These are phyloP conservation scores for Paraglomus brasilianum DNA, from an alignment of 192 early-diverging fungal species.

Conservation along the genomic window DNA sequence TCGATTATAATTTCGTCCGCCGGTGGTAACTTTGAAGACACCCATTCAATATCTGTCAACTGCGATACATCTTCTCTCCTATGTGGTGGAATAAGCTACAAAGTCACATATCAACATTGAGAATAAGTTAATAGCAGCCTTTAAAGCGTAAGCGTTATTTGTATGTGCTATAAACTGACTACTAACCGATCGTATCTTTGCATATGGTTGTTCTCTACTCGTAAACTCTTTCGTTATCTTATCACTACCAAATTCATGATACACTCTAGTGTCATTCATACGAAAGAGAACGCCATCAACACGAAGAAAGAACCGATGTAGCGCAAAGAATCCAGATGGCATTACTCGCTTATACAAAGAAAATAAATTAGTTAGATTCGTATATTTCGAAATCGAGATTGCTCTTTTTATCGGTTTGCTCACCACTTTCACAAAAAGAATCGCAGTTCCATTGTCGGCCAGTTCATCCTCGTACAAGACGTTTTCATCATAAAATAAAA, in stretches of 20 bases:
- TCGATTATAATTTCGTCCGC: neutral
- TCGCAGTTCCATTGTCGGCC: slow-evolving; percentile 89
- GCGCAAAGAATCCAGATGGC: slow-evolving; percentile 85
- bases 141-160: too few relatives aligned
- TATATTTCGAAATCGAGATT: neutral
- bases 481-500: slow-evolving; percentile 93
- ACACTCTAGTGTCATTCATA: slow-evolving; percentile 85
- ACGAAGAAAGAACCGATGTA: slow-evolving; percentile 86
- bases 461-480: slow-evolving; percentile 96
- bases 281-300: slow-evolving; percentile 93
- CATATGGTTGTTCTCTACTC: slow-evolving; percentile 63
- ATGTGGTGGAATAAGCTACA: slow-evolving; percentile 40
- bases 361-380: slow-evolving; percentile 5
- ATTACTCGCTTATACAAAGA: slow-evolving; percentile 76
- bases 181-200: slow-evolving; percentile 56
- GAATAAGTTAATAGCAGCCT: neutral
- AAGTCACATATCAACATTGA: slow-evolving; percentile 1
- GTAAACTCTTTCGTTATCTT: slow-evolving; percentile 70
- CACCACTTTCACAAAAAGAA: slow-evolving; percentile 77
- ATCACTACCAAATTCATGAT: slow-evolving; percentile 79
- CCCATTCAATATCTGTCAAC: slow-evolving; percentile 59
- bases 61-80: slow-evolving; percentile 54
- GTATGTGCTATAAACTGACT: too few relatives aligned
- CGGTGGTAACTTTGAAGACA: slow-evolving; percentile 46
- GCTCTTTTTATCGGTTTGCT: slow-evolving; percentile 23